Conservation (phyloP, 192 early-diverging fungal genomes). For the Coemansia sp. region DNA sequence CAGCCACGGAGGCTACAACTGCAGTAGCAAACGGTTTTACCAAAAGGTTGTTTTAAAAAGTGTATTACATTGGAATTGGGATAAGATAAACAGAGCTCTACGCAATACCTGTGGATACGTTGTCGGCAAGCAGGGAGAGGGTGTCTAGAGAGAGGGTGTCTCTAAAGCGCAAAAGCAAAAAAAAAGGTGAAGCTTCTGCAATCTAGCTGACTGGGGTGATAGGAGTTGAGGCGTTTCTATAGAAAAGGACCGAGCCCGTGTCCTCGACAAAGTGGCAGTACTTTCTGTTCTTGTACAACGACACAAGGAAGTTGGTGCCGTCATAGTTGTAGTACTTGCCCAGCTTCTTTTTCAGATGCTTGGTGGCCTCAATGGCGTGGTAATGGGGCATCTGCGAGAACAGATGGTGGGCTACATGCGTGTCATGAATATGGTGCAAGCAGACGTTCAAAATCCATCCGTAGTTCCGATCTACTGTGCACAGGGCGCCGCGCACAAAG, state of each 20-base stretch:
- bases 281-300: slow-evolving; percentile 67
- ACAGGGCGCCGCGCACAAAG: slow-evolving; percentile 90
- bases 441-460: slow-evolving; percentile 83
- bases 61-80: not conserved
- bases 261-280: slow-evolving; percentile 92
- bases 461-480: slow-evolving; percentile 87
- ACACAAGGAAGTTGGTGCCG: slow-evolving; percentile 63
- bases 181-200: not conserved
- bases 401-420: slow-evolving; percentile 93
- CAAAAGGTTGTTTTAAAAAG: slow-evolving; percentile 38
- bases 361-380: slow-evolving; percentile 86
- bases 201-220: slow-evolving; percentile 9
- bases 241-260: slow-evolving; percentile 77
- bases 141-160: not conserved
- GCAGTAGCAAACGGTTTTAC: slow-evolving; percentile 21
- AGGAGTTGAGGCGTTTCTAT: slow-evolving; percentile 43
- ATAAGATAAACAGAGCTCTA: not conserved
- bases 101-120: no score
- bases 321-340: slow-evolving; percentile 81
- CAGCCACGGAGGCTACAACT: not conserved
- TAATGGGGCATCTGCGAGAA: slow-evolving; percentile 99
- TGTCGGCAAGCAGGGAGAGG: no score
- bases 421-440: slow-evolving; percentile 80
- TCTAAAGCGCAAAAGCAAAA: not conserved
- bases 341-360: slow-evolving; percentile 73